Base-by-base conservation (phyloP, 176 grass and related monocot genomes). In the Luzula sylvatica region DNA sequence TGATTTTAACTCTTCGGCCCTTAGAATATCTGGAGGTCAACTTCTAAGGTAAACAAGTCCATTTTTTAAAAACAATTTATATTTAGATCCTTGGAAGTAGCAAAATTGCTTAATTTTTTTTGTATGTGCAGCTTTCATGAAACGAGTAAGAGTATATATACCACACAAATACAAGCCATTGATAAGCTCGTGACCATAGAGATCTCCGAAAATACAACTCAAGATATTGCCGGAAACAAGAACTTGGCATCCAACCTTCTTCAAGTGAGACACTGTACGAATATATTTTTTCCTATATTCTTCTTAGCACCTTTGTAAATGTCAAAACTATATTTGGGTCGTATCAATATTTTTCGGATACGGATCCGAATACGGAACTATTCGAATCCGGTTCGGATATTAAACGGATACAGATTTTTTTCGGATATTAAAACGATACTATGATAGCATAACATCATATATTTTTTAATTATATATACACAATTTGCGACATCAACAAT, bases 201-300 rank as follows among this genome's bases (percentile, higher is more conserved):
- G 60, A 70, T 96, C 23, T 52, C 84, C 1, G 84, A 89, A 57
- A 89, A 82, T 62, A 44, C 58, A 16, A 80, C 77, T 3, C 57
- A 78, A 50, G 90, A 96, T 65, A 72, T 89, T 21, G 80, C 90
- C 39, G 84, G 90, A 52, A 96, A 96, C 44, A 65, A 61, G 30
- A 96, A 79, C 65, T 48, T 89, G 5, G 62, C 77, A 44, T 96
- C 90, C 9, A 87, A 89, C 16, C 71, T 57, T 55, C 81, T 96
- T n/a, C 38, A 74, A 89, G 84, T 96, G 46, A 96, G 75, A 41
- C 84, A 96, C 53, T 86, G 90, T 96, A 87, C 54, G 88, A 15
- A 20, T 52, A 56, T 38, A 30, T 23, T 58, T n/a, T 42, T 22
- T 4, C 44, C 20, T 9, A 20, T 46, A 18, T 53, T 17, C 8